Percentiles rank a stretch among this genome's conserved stretches.
Conservation (phyloP, 257 asterid genomes). For the Osmanthus fragrans region DNA sequence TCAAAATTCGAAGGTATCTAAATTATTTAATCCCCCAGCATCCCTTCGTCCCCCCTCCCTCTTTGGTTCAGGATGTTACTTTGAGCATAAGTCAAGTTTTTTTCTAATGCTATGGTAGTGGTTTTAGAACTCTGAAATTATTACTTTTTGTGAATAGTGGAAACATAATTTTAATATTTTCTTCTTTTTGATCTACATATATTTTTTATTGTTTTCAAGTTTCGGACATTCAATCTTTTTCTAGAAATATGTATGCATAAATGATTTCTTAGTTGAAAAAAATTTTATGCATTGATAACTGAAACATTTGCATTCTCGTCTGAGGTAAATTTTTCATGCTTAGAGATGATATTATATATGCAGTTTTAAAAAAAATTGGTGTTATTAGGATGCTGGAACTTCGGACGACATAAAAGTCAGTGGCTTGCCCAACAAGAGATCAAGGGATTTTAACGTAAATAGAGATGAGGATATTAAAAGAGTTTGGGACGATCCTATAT, state of each 20-base stretch:
- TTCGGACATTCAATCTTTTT: background rate
- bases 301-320: background rate
- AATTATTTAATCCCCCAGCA: background rate
- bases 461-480: constrained; percentile 10
- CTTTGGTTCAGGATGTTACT: background rate
- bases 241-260: background rate
- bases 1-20: constrained; percentile 51
- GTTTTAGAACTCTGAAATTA: background rate
- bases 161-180: background rate
- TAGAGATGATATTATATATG: background rate
- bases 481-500: background rate
- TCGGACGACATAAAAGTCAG: constrained; percentile 10
- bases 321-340: background rate
- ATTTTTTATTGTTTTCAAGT: background rate
- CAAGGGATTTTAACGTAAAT: constrained; percentile 16
- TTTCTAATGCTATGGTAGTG: background rate
- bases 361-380: background rate
- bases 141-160: background rate
- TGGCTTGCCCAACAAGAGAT: constrained; percentile 18
- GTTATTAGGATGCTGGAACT: constrained; percentile 32
- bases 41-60: background rate
- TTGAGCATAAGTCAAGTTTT: background rate
- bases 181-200: background rate
- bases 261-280: background rate
- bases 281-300: background rate